These are phyloP conservation scores for Leishmania braziliensis DNA, from an alignment of 208 protist species.

Conservation along the genomic window DNA sequence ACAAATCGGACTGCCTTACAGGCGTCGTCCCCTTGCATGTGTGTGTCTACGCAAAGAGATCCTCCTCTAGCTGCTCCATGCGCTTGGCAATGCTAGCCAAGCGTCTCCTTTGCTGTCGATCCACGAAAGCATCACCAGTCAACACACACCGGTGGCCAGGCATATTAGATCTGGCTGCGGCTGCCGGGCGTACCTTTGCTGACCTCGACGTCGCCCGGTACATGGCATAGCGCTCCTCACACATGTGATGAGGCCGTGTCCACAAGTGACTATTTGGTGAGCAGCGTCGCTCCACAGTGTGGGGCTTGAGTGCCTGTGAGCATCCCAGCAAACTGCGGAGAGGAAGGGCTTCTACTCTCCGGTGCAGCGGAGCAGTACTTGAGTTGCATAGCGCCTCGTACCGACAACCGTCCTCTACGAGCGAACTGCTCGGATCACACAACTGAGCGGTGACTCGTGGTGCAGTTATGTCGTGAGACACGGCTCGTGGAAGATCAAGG, in stretches of 20 bases:
- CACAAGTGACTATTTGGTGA: not conserved
- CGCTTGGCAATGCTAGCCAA: slow-evolving; percentile 38
- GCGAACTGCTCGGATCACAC: slow-evolving; percentile 12
- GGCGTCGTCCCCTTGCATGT: not conserved
- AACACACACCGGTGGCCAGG: not conserved
- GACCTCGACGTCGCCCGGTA: slow-evolving; percentile 25
- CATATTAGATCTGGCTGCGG: not conserved
- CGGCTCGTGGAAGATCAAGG: not conserved
- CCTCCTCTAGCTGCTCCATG: slow-evolving; percentile 49
- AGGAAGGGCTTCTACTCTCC: not conserved
- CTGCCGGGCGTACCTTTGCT: not conserved
- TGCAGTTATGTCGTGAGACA: not conserved
- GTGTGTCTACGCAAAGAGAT: slow-evolving; percentile 17
- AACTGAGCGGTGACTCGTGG: not conserved
- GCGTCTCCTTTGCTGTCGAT: slow-evolving; percentile 31
- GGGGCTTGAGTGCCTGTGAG: not conserved
- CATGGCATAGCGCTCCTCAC: slow-evolving; percentile 31
- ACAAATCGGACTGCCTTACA: not conserved
- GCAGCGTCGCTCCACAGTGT: not conserved
- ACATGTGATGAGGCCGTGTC: not conserved
- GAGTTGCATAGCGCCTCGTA: not conserved
- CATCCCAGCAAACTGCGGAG: not conserved
- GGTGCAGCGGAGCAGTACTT: not conserved
- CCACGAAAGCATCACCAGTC: slow-evolving; percentile 12
- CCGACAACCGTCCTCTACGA: slow-evolving; percentile 6